Conservation (phyloP, 495 filamentous ascomycete genomes). For the Penicillium manginii region DNA sequence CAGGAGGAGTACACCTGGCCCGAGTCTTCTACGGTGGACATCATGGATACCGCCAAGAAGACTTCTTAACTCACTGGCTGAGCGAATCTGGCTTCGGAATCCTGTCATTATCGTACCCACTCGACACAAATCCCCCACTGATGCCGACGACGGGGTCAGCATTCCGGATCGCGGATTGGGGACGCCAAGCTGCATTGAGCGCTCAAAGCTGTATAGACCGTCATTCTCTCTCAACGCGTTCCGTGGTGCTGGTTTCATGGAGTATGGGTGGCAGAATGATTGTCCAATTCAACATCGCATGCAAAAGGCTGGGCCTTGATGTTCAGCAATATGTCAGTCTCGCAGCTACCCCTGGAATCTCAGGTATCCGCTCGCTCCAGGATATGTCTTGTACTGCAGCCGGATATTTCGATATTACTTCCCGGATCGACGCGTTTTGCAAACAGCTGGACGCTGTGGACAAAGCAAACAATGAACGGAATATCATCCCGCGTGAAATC, state of each 20-base stretch:
- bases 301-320: slow-evolving; percentile 17
- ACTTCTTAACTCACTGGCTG: slow-evolving; percentile 28
- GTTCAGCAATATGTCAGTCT: slow-evolving; percentile 26
- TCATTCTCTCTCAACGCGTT: slow-evolving; percentile 7
- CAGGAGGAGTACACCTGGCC: slow-evolving; percentile 23
- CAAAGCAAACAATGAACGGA: slow-evolving; percentile 8
- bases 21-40: slow-evolving; percentile 34
- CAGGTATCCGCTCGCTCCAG: slow-evolving; percentile 11
- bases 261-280: slow-evolving; percentile 32
- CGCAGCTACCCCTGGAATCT: slow-evolving; percentile 28
- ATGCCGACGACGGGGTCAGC: slow-evolving; percentile 17
- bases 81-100: slow-evolving; percentile 21
- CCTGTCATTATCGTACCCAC: slow-evolving; percentile 31
- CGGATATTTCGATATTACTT: slow-evolving; percentile 16
- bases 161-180: slow-evolving; percentile 28
- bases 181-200: slow-evolving; percentile 22
- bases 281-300: slow-evolving; percentile 22
- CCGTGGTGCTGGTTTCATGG: slow-evolving; percentile 24
- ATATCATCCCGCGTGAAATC: slow-evolving; percentile 19
- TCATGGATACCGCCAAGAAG: slow-evolving; percentile 7
- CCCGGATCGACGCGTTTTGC: slow-evolving; percentile 15
- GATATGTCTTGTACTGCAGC: slow-evolving; percentile 4
- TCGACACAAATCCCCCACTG: slow-evolving; percentile 20
- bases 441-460: slow-evolving; percentile 16
- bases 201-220: slow-evolving; percentile 15